phyloP scores from a whole-genome alignment of 2,329 filamentous ascomycete genomes.

The Stachybotrys elegans region DNA sequence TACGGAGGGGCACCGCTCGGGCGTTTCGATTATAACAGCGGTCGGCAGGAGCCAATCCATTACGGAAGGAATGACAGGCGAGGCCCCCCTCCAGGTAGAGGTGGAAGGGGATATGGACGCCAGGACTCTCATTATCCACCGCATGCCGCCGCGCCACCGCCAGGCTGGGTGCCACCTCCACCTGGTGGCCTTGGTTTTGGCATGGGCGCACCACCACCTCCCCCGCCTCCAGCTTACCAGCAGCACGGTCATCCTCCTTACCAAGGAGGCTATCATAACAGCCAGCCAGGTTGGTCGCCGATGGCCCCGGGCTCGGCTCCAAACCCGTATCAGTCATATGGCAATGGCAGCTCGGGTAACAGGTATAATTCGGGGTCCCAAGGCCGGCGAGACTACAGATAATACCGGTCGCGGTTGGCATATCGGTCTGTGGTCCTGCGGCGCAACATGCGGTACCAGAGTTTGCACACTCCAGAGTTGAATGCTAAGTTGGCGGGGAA shows the following conservation, averaged over 20 bases:
- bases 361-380: too few relatives aligned
- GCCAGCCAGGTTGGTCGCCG: too few relatives aligned
- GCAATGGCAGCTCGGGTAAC: too few relatives aligned
- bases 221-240: constrained; percentile 18
- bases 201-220: constrained; percentile 27
- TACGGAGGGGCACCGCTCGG: constrained; percentile 21
- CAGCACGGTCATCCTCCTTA: too few relatives aligned
- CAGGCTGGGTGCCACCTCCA: constrained; percentile 20
- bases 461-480: too few relatives aligned
- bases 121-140: constrained; percentile 16
- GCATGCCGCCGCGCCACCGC: constrained; percentile 7
- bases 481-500: too few relatives aligned
- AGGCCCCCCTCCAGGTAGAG: constrained; percentile 6
- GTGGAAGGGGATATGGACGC: constrained; percentile 13
- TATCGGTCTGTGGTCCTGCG: too few relatives aligned
- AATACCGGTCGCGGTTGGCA: too few relatives aligned
- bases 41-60: constrained; percentile 19
- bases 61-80: constrained; percentile 19
- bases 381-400: constrained; percentile 18
- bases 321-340: too few relatives aligned
- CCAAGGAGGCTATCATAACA: too few relatives aligned
- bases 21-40: constrained; percentile 9
- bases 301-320: too few relatives aligned
- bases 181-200: constrained; percentile 27
- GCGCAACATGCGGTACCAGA: too few relatives aligned